Conservation (phyloP, 305 asterid species). For the Euphrasia arctica region DNA sequence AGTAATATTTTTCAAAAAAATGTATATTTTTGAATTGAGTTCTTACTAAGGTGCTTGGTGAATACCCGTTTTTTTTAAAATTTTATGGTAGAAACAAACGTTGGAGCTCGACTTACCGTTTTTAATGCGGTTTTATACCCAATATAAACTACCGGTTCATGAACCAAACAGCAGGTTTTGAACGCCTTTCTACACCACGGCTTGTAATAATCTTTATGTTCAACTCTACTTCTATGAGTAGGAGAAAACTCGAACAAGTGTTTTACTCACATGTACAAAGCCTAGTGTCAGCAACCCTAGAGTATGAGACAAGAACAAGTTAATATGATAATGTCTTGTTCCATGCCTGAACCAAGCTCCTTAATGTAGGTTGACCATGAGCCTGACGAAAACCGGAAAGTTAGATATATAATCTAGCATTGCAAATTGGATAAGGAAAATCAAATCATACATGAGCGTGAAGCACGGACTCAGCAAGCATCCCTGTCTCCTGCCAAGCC, state of each 20-base stretch:
- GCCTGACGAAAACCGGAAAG: slow-evolving; percentile 48
- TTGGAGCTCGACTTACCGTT: no score
- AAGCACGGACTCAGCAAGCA: slow-evolving; percentile 98
- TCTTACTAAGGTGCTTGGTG: no score
- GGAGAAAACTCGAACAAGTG: slow-evolving; percentile 16
- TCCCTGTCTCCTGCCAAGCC: slow-evolving; percentile 96
- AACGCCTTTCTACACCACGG: no score
- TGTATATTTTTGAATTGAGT: no score
- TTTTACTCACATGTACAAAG: slow-evolving; percentile 41
- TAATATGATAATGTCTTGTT: slow-evolving; percentile 45
- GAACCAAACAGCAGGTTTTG: no score
- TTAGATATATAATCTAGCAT: slow-evolving; percentile 15
- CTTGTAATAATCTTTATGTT: no score
- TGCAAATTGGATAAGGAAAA: neutral
- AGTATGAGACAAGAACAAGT: neutral
- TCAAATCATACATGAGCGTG: slow-evolving; percentile 70
- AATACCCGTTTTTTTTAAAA: no score
- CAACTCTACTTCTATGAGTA: slow-evolving; percentile 13
- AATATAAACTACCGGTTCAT: no score
- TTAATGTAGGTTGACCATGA: slow-evolving; percentile 82
- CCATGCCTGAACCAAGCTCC: slow-evolving; percentile 93
- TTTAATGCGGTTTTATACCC: no score
- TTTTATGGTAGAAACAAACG: no score
- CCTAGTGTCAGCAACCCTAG: slow-evolving; percentile 17
- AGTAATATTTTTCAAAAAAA: no score